A percentile compares a stretch with the other conserved stretches of the same genome.
These are phyloP conservation scores for Ogataea siamensis DNA, from an alignment of 805 yeast species.

Conservation along the genomic window DNA sequence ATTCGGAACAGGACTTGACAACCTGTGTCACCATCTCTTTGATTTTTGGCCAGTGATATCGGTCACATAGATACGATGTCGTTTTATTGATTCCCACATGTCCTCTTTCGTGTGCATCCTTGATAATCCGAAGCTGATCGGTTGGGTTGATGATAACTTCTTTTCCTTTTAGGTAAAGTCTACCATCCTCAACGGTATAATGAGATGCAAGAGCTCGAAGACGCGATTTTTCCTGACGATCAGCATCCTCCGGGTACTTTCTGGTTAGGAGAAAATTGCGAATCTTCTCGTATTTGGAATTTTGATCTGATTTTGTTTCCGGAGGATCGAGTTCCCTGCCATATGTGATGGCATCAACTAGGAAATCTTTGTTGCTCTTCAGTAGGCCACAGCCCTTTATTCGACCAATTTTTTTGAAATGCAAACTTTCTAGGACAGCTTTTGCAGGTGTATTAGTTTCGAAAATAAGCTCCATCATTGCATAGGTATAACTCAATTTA, in stretches of 20 bases:
- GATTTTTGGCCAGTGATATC: conserved; percentile 88
- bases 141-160: conserved; percentile 81
- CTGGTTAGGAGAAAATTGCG: conserved; percentile 79
- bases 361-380: conserved; percentile 69
- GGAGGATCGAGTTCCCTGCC: conserved; percentile 70
- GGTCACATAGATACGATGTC: conserved; percentile 71
- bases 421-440: conserved; percentile 69
- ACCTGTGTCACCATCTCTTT: conserved; percentile 84
- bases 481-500: conserved; percentile 78
- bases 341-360: conserved; percentile 85
- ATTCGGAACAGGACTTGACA: conserved; percentile 70
- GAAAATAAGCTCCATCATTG: conserved; percentile 80
- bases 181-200: conserved; percentile 69
- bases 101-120: conserved; percentile 58
- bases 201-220: conserved; percentile 77
- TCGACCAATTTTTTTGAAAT: conserved; percentile 76
- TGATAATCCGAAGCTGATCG: conserved; percentile 71
- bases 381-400: conserved; percentile 85
- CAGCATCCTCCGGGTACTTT: conserved; percentile 78
- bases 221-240: conserved; percentile 84
- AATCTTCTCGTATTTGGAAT: conserved; percentile 65
- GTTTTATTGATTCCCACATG: conserved; percentile 92
- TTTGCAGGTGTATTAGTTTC: conserved; percentile 86
- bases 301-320: conserved; percentile 40
- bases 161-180: conserved; percentile 69